Conservation (phyloP, 2,329 filamentous ascomycete genomes). For the Cladosporium sp. region DNA sequence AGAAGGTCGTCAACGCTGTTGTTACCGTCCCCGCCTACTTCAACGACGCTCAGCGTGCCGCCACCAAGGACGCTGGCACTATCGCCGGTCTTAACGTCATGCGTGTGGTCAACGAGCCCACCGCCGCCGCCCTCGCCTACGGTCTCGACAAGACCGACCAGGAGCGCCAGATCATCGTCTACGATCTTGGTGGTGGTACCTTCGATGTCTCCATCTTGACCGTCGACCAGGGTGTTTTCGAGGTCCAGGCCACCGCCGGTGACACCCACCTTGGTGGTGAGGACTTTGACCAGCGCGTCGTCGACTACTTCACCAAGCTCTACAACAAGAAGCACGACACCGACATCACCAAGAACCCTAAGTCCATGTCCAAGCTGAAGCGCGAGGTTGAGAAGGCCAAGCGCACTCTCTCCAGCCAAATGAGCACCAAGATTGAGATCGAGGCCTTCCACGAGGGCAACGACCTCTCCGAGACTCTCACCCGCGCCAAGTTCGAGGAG, state of each 20-base stretch:
- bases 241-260: slow-evolving; percentile 99
- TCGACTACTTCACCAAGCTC: slow-evolving; percentile 91
- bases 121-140: slow-evolving; percentile 91
- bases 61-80: slow-evolving; percentile 96
- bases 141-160: slow-evolving; percentile 90
- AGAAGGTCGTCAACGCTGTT: slow-evolving; percentile 89
- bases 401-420: slow-evolving; percentile 66
- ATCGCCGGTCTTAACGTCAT: slow-evolving; percentile 95
- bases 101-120: slow-evolving; percentile 97
- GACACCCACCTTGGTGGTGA: slow-evolving; percentile 98
- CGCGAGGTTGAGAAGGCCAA: slow-evolving; percentile 99
- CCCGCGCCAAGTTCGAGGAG: slow-evolving; percentile 98
- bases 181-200: slow-evolving; percentile 97
- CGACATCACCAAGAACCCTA: slow-evolving; percentile 88
- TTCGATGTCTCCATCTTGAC: slow-evolving; percentile 98
- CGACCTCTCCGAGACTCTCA: slow-evolving; percentile 97
- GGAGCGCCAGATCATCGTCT: slow-evolving; percentile 88
- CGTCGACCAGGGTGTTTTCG: slow-evolving; percentile 96
- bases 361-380: slow-evolving; percentile 99
- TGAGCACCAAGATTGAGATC: slow-evolving; percentile 63
- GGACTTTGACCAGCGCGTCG: slow-evolving; percentile 97
- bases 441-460: slow-evolving; percentile 96
- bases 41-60: slow-evolving; percentile 97
- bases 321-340: slow-evolving; percentile 99
- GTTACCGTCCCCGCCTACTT: slow-evolving; percentile 98